Conservation (phyloP, 2,329 filamentous ascomycete species). For the Botryosphaeria dothidea region DNA sequence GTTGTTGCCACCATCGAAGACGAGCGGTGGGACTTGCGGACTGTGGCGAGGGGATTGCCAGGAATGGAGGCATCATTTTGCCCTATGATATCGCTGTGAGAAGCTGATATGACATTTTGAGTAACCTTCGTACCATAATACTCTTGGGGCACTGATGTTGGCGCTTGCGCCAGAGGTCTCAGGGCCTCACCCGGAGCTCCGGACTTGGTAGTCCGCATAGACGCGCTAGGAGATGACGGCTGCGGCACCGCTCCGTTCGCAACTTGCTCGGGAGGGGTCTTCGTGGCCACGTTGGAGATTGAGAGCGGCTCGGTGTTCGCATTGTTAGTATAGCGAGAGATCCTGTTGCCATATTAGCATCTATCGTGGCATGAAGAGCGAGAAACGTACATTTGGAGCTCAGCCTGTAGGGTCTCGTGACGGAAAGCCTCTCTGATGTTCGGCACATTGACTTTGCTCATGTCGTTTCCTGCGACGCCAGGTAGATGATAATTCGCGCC, state of each 20-base stretch:
- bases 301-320: constrained; percentile 37
- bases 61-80: neutral
- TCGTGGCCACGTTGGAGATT: constrained; percentile 34
- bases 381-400: constrained; percentile 74
- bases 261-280: constrained; percentile 29
- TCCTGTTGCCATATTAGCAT: constrained; percentile 25
- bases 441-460: constrained; percentile 95
- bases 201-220: constrained; percentile 43
- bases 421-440: constrained; percentile 89
- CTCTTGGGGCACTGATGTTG: constrained; percentile 31
- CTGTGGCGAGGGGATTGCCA: neutral
- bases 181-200: constrained; percentile 30
- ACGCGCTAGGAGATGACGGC: constrained; percentile 37
- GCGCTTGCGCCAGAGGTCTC: constrained; percentile 29
- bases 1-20: constrained; percentile 17
- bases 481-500: constrained; percentile 75
- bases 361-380: neutral
- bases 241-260: neutral
- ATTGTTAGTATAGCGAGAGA: constrained; percentile 44
- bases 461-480: constrained; percentile 82
- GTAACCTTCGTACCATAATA: constrained; percentile 22
- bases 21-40: neutral
- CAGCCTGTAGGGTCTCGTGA: constrained; percentile 80
- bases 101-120: constrained; percentile 24
- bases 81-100: constrained; percentile 3